These are phyloP conservation scores for Talaromyces proteolyticus DNA, from an alignment of 495 filamentous ascomycete genomes.

Conservation along the genomic window DNA sequence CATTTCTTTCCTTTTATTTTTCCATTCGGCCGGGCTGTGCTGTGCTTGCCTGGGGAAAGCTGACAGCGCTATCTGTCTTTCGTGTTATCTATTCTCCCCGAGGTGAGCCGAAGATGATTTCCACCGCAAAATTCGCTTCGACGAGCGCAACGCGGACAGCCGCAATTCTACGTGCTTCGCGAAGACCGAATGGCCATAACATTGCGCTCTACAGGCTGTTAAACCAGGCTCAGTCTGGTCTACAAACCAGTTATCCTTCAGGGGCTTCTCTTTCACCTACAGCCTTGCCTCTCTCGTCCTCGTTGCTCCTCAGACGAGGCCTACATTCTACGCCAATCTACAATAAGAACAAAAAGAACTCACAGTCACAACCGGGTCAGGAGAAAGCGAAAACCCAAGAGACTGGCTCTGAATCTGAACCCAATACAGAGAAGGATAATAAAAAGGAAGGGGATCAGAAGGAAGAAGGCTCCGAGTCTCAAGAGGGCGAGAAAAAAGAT, in stretches of 20 bases:
- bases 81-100: conserved; percentile 7
- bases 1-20: background rate
- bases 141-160: conserved; percentile 36
- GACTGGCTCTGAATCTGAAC: conserved; percentile 39
- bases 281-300: background rate
- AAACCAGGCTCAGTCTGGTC: background rate
- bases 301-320: conserved; percentile 14
- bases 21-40: background rate
- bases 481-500: conserved; percentile 56
- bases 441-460: conserved; percentile 36
- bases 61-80: conserved; percentile 1
- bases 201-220: conserved; percentile 4
- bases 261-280: background rate
- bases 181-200: conserved; percentile 2
- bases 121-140: conserved; percentile 25
- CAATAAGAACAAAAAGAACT: conserved; percentile 35
- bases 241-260: background rate
- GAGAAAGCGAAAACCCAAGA: conserved; percentile 42
- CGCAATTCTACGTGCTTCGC: conserved; percentile 15
- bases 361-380: conserved; percentile 28
- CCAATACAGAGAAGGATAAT: conserved; percentile 31
- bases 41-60: background rate
- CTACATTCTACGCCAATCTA: conserved; percentile 30
- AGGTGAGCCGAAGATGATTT: conserved; percentile 33
- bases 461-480: conserved; percentile 17